Base-by-base conservation (phyloP, 2,329 filamentous ascomycete species). In the Trichoderma atrobrunneum region DNA sequence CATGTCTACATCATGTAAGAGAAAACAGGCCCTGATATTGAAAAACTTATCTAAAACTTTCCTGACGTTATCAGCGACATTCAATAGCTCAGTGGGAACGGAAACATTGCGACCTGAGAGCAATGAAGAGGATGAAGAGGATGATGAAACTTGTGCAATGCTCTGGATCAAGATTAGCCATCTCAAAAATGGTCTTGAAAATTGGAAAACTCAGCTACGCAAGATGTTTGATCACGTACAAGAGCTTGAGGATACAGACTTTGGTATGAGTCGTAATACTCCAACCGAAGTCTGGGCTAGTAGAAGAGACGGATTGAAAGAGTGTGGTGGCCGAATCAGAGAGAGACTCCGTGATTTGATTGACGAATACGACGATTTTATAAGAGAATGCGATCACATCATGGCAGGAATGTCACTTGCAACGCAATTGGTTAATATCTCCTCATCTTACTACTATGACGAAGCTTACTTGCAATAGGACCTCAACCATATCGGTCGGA, bases 91-190 rank as follows among this genome's bases (percentile, higher is more conserved):
- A n/a, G 21, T n/a, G 2, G 11, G 32, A 10, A 21, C 32, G 12
- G 51, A 67, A 1, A 67, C 30, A 39, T 57, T 28, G 21, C 32
- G 21, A 8, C 2, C 12, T 14, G 51, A 30, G 32, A 26, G 11
- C 11, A 16, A 18, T 12, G 16, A 14, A 18, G 10, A 28, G 6
- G 6, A 14, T 16, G 10, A 54, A 18, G 24, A 68, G 26, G 30
- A 48, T 6, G 30, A 61, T 1, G 30, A 60, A 11, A 32, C 51
- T 6, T 69, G 64, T 3, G 63, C 70, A 18, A 54, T 71, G 18
- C 66, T 75, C 2, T 78, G 78, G 76, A 61, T 76, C 1, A 36
- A 74, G 10, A 74, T 75, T 6, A 76, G 74, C 39, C 62, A 67
- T n/a, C 56, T 77, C 3, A 72, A 72, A n/a, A 74, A 70, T 3